These are phyloP conservation scores for Candida silvatica DNA, from an alignment of 805 yeast genomes.

Conservation along the genomic window DNA sequence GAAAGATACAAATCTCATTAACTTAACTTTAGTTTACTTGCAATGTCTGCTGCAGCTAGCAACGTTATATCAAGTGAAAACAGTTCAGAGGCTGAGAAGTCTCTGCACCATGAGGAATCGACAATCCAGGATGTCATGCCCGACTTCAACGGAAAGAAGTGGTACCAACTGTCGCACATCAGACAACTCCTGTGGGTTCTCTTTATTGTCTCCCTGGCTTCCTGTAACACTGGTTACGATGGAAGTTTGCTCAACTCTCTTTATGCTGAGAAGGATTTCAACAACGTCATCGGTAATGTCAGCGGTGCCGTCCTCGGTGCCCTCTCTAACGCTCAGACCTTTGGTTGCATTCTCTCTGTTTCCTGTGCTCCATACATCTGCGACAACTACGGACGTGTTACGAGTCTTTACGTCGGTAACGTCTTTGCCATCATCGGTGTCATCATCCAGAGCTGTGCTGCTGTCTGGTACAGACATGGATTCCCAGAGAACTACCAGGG, in stretches of 20 bases:
- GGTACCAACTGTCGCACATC: conserved; percentile 3
- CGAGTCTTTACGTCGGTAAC: conserved; percentile 13
- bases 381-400: conserved; percentile 15
- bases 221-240: conserved; percentile 29
- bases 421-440: conserved; percentile 19
- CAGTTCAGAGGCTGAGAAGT: neutral
- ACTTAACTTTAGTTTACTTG: too few relatives aligned
- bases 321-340: conserved; percentile 31
- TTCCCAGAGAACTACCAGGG: neutral
- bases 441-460: conserved; percentile 25
- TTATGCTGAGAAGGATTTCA: conserved; percentile 36
- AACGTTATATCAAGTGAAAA: neutral
- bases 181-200: conserved; percentile 1
- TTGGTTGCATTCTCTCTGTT: conserved; percentile 23
- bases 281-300: conserved; percentile 29
- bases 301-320: conserved; percentile 32
- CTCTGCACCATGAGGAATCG: neutral
- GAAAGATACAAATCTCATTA: neutral
- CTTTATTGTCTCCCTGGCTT: conserved; percentile 4
- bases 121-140: conserved; percentile 2
- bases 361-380: conserved; percentile 1
- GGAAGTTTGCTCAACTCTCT: conserved; percentile 43
- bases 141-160: conserved; percentile 1
- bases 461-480: conserved; percentile 31
- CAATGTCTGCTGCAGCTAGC: neutral